Base-by-base conservation (phyloP, 306 rosid genomes). In the Fragaria ananassa region DNA sequence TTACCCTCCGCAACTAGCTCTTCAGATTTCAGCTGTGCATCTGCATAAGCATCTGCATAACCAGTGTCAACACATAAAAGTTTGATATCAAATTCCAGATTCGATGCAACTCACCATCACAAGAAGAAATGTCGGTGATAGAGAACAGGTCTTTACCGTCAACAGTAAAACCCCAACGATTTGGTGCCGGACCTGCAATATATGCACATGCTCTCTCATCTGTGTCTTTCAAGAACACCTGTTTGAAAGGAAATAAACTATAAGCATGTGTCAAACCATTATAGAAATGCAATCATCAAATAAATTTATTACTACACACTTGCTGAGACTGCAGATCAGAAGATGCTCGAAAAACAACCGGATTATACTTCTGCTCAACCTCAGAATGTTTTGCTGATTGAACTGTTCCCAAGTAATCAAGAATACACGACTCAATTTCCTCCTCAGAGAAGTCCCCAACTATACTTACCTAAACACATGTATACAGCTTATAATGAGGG, bases 201-300 rank as follows among this genome's bases (percentile, higher is more conserved):
- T 92, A 95, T 60, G 99, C 99, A 78, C 99, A 95, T 73, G 99
- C 99, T 79, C 99, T 95, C 87, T 95, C 99, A 81, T 95, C 99
- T 2, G 97, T 92, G 76, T 92, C 99, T 74, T 92, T 92, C 81
- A 95, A 83, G 83, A 92, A 92, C 54, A 95, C 97, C 97, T 95
- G 90, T 50, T 68, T 23, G 53, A 74, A 71, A 74, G 78, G 56
- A 58, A 68, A 61, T 45, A 64, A 81, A 71, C 19, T 69, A 65
- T 1, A 12, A 65, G 70, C 85, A 82, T 57, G 69, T 66, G 76
- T 42, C 53, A 51, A 65, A 46, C 53, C 35, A 17, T 41, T 57
- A 14, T 47, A 57, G 25, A 9, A 31, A 27, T 39, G 54, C 66
- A 11, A 34, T 13, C 54, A 68, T 63, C 67, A 58, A 68, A 68